A percentile compares a stretch with the other conserved stretches of the same genome.
phyloP scores from a whole-genome alignment of 2,329 filamentous ascomycete genomes.

The Fusarium nisikadoi region DNA sequence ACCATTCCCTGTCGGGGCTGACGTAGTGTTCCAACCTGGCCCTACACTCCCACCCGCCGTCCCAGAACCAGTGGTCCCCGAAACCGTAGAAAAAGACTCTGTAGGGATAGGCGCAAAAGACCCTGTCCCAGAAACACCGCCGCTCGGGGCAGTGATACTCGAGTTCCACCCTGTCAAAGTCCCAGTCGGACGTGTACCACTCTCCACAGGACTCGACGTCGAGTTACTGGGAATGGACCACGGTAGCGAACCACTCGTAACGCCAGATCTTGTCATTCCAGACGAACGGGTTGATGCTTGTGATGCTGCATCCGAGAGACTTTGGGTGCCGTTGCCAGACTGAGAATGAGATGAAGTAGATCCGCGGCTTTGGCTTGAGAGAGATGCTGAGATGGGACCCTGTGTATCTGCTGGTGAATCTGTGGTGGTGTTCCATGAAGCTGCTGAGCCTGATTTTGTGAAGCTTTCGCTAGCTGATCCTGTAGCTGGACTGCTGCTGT shows the following conservation, averaged over 20 bases:
- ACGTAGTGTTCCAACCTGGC: not conserved
- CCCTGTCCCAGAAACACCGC: not conserved
- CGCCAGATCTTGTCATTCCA: not conserved
- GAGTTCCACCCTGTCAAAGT: constrained; percentile 25
- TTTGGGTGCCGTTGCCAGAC: constrained; percentile 5
- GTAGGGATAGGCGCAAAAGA: not conserved
- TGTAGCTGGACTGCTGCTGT: not conserved
- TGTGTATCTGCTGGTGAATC: not conserved
- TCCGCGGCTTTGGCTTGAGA: not conserved
- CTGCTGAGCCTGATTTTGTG: not conserved
- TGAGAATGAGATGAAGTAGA: not conserved
- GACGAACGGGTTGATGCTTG: not conserved
- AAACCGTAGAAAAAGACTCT: not conserved
- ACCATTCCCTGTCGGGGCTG: not conserved
- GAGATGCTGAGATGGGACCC: not conserved
- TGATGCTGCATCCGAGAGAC: not conserved
- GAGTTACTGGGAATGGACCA: constrained; percentile 22
- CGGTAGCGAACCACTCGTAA: constrained; percentile 8
- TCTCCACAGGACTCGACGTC: constrained; percentile 9
- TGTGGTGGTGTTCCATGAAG: constrained; percentile 8
- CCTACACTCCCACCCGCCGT: not conserved
- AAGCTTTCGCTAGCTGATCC: not conserved
- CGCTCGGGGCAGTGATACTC: constrained; percentile 10
- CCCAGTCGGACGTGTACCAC: constrained; percentile 21
- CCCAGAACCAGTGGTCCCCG: not conserved